Evolutionary conservation across 2,329 filamentous ascomycete genomes (phyloP), one percentile per base, ranked within the genome.

Genomic region (Phaeosphaeriaceae sp.): DNA sequence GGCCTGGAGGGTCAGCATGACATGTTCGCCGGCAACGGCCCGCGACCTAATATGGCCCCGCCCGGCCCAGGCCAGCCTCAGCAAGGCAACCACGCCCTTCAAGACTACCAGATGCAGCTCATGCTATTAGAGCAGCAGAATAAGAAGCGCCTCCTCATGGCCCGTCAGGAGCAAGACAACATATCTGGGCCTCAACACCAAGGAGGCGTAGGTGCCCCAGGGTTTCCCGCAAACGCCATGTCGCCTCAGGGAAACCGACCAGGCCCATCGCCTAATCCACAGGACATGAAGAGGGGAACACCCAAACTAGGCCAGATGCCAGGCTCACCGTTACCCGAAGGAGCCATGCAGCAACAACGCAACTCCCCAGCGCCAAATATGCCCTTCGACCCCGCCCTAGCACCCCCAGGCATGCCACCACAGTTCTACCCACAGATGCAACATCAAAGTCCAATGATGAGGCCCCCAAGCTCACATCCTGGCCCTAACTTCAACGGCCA

Each of bases 41-140:
- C 62, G 17, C 64, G 68, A 42, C 53, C 61, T 36, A 60, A 61
- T 65, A 88, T 87, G 67, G 84, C 87, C 52, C 87, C 92, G 61
- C 84, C 81, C 45, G 78, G 79, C 52, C 72, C 70, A 41, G 68
- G 74, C 52, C 66, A 79, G 74, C 54, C 80, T 75, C 61, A 80
- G 45, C 61, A 81, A 45, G 88, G 87, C 73, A 93, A 91, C 69
- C 89, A 92, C 70, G 89, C 89, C 17, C 79, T 93, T 37, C 89
- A 92, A 73, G 89, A 94, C 71, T 93, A 93, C 65, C 89, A 93
- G 76, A 92, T 92, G 89, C 89, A 93, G 71, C 76, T 93, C 68
- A 93, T 92, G 89, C 76, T 92, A 41, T 81, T 93, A 13, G 89
- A 93, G 74, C 89, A 92, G 74, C 89, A 93, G 74, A 93, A 93